Conservation (phyloP, 225 moss, liverwort and hornwort genomes). For the Polytrichum commune region DNA sequence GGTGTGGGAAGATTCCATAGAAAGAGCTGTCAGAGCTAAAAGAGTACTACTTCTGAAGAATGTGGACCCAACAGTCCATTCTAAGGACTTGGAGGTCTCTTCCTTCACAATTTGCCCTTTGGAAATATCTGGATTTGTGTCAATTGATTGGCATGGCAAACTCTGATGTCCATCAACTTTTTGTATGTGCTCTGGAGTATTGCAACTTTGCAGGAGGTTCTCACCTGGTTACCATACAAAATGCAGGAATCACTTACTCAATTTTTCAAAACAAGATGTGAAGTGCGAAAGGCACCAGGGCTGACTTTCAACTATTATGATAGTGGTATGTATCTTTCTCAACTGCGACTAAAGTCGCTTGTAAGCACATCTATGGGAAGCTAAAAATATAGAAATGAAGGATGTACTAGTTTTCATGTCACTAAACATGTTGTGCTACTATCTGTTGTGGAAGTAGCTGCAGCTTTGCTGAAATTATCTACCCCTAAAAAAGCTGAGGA, state of each 20-base stretch:
- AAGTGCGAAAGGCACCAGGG: slow-evolving; percentile 43
- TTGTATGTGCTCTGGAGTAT: background rate
- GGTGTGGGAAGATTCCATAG: slow-evolving; percentile 33
- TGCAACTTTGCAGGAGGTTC: background rate
- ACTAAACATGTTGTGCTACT: no score
- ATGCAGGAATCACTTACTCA: slow-evolving; percentile 31
- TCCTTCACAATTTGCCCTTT: background rate
- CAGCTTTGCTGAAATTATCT: slow-evolving; percentile 35
- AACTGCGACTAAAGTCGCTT: no score
- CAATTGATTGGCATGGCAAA: no score
- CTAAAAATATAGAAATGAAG: no score
- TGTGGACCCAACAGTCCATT: slow-evolving; percentile 33
- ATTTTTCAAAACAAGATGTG: slow-evolving; percentile 13
- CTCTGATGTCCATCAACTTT: background rate
- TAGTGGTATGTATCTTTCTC: slow-evolving; percentile 27
- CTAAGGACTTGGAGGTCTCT: slow-evolving; percentile 35
- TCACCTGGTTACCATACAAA: background rate
- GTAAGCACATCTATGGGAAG: no score
- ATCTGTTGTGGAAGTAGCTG: slow-evolving; percentile 27
- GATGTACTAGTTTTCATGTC: no score
- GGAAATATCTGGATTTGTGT: no score
- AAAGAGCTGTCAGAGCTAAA: slow-evolving; percentile 14
- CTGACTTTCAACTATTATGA: slow-evolving; percentile 14
- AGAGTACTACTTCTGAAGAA: slow-evolving; percentile 41
- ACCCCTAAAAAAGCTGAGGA: slow-evolving; percentile 10